Percentiles rank a stretch among this genome's conserved stretches.
Evolutionary conservation across 1,284 basidiomycete genomes (phyloP).

Genomic region (Moesziomyces parantarcticus): DNA sequence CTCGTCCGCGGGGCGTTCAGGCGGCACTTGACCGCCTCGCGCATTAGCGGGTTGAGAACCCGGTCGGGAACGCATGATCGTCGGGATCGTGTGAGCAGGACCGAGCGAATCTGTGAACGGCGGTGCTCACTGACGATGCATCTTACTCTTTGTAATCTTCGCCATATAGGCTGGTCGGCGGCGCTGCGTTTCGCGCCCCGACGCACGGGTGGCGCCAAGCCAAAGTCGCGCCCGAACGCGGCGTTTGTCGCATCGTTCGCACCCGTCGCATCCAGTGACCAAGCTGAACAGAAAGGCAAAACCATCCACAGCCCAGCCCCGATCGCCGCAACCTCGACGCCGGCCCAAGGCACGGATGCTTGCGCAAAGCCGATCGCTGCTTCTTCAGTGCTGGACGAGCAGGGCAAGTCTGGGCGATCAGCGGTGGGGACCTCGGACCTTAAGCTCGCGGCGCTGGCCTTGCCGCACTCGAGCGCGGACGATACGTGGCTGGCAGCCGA

Average conservation of each 20-base stretch:
- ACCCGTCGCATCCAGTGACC: constrained; percentile 3
- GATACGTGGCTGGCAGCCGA: constrained; percentile 15
- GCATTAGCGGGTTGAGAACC: no score
- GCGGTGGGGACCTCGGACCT: constrained; percentile 9
- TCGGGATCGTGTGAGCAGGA: neutral
- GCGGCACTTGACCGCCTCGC: no score
- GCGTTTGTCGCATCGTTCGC: constrained; percentile 39
- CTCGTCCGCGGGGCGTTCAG: no score
- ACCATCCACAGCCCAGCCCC: no score
- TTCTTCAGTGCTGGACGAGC: no score
- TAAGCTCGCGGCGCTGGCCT: constrained; percentile 23
- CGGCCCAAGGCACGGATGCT: no score
- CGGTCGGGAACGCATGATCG: neutral
- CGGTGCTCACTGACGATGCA: constrained; percentile 32
- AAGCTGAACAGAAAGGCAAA: neutral
- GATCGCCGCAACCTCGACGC: no score
- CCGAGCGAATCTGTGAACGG: no score
- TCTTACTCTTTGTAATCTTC: neutral
- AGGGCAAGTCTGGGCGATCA: neutral
- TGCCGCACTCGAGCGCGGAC: constrained; percentile 21
- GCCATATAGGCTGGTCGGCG: constrained; percentile 51
- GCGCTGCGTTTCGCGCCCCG: constrained; percentile 58
- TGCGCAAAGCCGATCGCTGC: no score
- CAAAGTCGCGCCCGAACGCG: constrained; percentile 36
- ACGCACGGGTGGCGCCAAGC: constrained; percentile 21